Evolutionary conservation across 169 alveolate species (phyloP), one percentile per base, ranked within the genome.

Genomic region (Pseudocohnilembus persalinus): DNA sequence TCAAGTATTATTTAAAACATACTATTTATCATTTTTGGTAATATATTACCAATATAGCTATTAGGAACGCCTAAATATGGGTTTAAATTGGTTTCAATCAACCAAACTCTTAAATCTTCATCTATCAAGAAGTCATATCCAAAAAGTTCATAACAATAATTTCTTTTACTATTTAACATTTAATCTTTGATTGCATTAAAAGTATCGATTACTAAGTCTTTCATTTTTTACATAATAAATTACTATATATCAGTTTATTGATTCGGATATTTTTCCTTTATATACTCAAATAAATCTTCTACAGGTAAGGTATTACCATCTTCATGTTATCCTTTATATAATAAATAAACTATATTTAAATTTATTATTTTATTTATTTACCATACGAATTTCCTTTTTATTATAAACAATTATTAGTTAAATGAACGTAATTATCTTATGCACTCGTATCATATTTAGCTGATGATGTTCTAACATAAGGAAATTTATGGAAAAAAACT

Each of bases 371-470:
- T 85, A 90, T 29, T 83, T 81, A 74, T 85, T 83, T 74, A 63
- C 95, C 94, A 81, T 92, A 95, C 65, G 88, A 83, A 73, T 91
- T 85, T 29, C 92, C 92, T 68, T 88, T 79, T 73, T 95, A 90
- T 82, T 95, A 91, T n/a, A 93, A 85, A 74, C 96, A 93, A 82
- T 93, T 92, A 88, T 95, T 95, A 25, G 97, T 95, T 0, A 95
- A 78, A 84, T 95, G 97, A 0, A 90, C 91, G 79, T 77, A 93
- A 73, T 90, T 90, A 86, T 93, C 94, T 34, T 89, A 85, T 72
- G 84, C 87, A 16, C 81, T 1, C 31, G 91, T 34, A 77, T 92
- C 92, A 85, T 92, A 95, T 34, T 88, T 84, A 28, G 82, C 86
- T 73, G 93, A 86, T 31, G 96, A 94, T 20, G 94, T 93, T 77